Percentiles rank a stretch among this genome's conserved stretches.
Conservation (phyloP, 139 green algal species). For the Monoraphidium neglectum region DNA sequence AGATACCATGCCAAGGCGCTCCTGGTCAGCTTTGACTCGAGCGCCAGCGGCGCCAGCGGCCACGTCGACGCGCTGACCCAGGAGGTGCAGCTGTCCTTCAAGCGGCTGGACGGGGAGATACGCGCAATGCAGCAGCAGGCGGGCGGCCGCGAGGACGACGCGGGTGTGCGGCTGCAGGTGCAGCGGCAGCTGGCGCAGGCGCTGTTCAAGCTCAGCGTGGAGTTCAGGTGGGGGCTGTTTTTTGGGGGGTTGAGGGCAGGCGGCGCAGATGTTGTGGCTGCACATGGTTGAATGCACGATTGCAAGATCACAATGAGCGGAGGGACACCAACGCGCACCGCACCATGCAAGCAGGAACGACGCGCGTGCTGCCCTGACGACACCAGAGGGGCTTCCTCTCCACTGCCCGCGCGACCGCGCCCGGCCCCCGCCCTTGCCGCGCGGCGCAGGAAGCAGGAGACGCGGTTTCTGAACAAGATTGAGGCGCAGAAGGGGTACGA, state of each 20-base stretch:
- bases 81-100: slow-evolving; percentile 50
- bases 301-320: too few relatives aligned
- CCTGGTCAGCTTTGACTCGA: slow-evolving; percentile 55
- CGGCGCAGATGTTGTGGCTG: too few relatives aligned
- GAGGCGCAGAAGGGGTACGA: slow-evolving; percentile 67
- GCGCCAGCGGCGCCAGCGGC: slow-evolving; percentile 35
- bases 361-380: too few relatives aligned
- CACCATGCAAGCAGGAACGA: too few relatives aligned
- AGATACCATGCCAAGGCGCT: slow-evolving; percentile 59
- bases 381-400: too few relatives aligned
- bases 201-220: slow-evolving; percentile 80
- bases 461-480: slow-evolving; percentile 82
- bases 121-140: slow-evolving; percentile 1
- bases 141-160: slow-evolving; percentile 8
- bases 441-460: slow-evolving; percentile 83
- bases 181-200: slow-evolving; percentile 85
- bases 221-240: slow-evolving; percentile 90
- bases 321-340: too few relatives aligned
- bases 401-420: too few relatives aligned
- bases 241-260: too few relatives aligned
- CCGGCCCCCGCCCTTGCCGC: too few relatives aligned
- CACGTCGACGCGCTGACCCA: slow-evolving; percentile 52
- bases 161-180: slow-evolving; percentile 57
- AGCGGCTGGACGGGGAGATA: slow-evolving; percentile 53
- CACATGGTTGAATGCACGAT: too few relatives aligned